Percentiles rank a stretch among this genome's conserved stretches.
phyloP scores from a whole-genome alignment of 176 grass and related monocot genomes.

The Eremochloa ophiuroides region DNA sequence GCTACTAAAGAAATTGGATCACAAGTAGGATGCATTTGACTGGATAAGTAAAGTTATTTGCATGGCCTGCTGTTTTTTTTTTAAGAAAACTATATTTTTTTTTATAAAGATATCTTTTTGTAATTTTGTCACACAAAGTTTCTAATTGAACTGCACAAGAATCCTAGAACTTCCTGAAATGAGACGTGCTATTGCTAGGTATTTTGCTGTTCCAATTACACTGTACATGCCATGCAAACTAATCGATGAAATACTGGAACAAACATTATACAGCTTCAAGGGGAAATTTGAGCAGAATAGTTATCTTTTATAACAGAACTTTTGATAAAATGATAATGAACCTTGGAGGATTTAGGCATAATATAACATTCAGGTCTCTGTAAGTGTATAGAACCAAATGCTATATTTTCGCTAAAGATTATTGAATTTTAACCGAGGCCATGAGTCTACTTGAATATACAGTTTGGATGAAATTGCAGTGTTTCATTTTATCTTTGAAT shows the following conservation, averaged over 20 bases:
- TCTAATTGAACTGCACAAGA: not conserved
- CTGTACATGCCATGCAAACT: not conserved
- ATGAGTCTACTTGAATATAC: not conserved
- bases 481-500: not conserved
- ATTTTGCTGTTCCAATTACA: not conserved
- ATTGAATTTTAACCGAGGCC: not conserved
- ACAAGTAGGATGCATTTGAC: not conserved
- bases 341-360: not conserved
- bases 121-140: not conserved
- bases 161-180: not conserved
- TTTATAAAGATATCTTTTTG: not conserved
- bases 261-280: not conserved
- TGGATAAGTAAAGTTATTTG: not conserved
- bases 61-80: not conserved
- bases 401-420: not conserved
- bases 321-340: not conserved
- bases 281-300: not conserved
- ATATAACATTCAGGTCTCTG: not conserved
- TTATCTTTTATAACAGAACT: not conserved
- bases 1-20: not conserved
- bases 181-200: not conserved
- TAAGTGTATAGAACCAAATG: not conserved
- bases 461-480: not conserved
- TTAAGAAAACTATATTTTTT: not conserved
- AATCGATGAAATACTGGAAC: not conserved